Evolutionary conservation across 352 stramenopile species (phyloP), one percentile per base, ranked within the genome.

Genomic region (Halophytophthora batemanensis): DNA sequence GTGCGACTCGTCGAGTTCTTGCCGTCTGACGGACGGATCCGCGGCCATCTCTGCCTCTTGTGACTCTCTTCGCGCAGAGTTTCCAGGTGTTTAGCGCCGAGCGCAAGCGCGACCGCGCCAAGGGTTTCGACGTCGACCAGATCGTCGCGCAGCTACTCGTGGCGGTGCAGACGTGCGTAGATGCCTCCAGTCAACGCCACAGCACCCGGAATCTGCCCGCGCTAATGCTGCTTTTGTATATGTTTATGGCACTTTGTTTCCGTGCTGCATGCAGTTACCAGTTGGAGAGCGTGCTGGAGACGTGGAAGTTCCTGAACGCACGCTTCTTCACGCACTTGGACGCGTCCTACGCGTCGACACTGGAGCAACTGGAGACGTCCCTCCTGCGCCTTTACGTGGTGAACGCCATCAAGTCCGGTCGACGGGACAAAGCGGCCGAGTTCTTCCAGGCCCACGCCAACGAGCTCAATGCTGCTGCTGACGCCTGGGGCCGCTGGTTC

Each of bases 401-500:
- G 15, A 86, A 93, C 52, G 76, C 79, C 22, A 65, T 90, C 60
- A 89, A 93, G 40, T 77, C 46, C 5, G 74, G 74, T 23, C 75
- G 84, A 34, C 59, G 74, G 7, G 79, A 93, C 31, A 89, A 88
- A 43, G 77, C 76, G 8, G 57, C 70, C 36, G 79, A 88, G 51
- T 90, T 93, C 25, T 93, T 93, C 60, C 75, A 82, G 58, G 28
- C 64, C 12, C 50, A 88, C 50, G 81, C 81, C 21, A 75, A 88
- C 53, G 79, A 86, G 21, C 39, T 90, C 38, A 80, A 88, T 31
- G 75, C 75, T 17, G 74, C 53, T 1, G 45, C 50, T 2, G 75
- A 89, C 35, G 81, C 75, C 34, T 93, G 82, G 82, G 70, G 69
- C 61, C 77, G 77, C 14, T 93, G 82, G 82, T 93, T 93, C 62